These are phyloP conservation scores for Haplosporangium sp. DNA, from an alignment of 371 early-diverging fungal species.

Conservation along the genomic window DNA sequence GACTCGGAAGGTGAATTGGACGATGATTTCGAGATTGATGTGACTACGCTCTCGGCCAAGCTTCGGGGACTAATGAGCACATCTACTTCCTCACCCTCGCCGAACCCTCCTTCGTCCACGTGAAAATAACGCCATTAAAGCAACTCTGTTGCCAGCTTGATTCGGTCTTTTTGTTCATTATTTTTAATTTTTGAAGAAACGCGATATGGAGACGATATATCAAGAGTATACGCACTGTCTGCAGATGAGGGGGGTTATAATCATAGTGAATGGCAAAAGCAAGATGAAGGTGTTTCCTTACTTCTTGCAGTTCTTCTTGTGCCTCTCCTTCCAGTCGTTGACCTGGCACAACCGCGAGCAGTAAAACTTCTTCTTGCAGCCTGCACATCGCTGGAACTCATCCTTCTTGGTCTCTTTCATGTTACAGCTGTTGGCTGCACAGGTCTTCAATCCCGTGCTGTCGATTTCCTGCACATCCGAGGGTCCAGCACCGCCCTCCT, in stretches of 20 bases:
- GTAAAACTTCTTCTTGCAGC: constrained; percentile 65
- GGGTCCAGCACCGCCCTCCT: constrained; percentile 55
- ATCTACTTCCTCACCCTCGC: constrained; percentile 4
- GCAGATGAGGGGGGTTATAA: no score
- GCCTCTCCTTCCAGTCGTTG: constrained; percentile 71
- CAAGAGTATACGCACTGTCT: no score
- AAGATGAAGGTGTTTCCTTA: background rate
- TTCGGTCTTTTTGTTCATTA: background rate
- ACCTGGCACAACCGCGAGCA: constrained; percentile 73
- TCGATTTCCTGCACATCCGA: constrained; percentile 58
- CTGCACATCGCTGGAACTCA: constrained; percentile 67
- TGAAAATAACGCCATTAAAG: background rate
- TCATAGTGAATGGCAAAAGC: no score
- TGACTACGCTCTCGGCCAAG: constrained; percentile 44
- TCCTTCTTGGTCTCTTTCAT: constrained; percentile 64
- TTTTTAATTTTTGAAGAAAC: constrained; percentile 4
- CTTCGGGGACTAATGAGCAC: constrained; percentile 24
- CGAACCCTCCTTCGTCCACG: background rate
- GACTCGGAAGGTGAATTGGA: constrained; percentile 18
- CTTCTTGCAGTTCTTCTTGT: constrained; percentile 63
- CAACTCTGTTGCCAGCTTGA: no score
- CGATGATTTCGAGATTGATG: constrained; percentile 51
- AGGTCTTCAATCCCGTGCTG: constrained; percentile 58
- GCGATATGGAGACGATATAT: background rate
- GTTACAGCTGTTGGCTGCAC: constrained; percentile 60